These are phyloP conservation scores for Lepiota venenata DNA, from an alignment of 768 basidiomycete species.

Conservation along the genomic window DNA sequence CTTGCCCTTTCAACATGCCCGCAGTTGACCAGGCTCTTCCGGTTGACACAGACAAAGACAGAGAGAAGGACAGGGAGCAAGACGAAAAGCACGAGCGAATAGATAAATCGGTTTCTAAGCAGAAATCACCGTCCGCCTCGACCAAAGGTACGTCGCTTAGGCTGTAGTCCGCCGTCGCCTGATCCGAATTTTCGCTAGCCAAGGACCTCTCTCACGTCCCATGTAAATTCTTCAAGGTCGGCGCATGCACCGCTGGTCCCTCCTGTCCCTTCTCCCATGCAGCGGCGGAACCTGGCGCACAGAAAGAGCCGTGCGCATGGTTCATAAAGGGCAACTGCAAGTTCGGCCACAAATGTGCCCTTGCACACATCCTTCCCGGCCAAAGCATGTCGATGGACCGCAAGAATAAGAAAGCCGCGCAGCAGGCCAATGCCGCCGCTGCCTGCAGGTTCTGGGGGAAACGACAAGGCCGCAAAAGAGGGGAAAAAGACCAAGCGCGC, in stretches of 20 bases:
- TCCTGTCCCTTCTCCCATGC: constrained; percentile 95
- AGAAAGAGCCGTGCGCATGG: constrained; percentile 84
- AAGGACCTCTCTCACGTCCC: constrained; percentile 95
- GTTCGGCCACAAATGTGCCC: constrained; percentile 77
- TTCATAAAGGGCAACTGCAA: constrained; percentile 89
- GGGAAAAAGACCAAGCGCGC: constrained; percentile 35
- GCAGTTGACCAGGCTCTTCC: constrained; percentile 15
- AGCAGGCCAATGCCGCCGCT: constrained; percentile 50
- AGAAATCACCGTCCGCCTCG: constrained; percentile 24
- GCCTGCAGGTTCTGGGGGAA: constrained; percentile 30
- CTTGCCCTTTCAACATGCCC: constrained; percentile 19
- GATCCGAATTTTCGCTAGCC: constrained; percentile 33
- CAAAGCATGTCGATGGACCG: constrained; percentile 95
- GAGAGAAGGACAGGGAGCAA: constrained; percentile 24
- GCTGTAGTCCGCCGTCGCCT: constrained; percentile 3
- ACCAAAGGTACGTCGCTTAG: constrained; percentile 21
- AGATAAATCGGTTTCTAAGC: constrained; percentile 23
- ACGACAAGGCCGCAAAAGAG: constrained; percentile 27
- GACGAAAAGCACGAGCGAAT: constrained; percentile 20
- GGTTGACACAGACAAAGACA: constrained; percentile 26
- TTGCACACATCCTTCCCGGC: constrained; percentile 92
- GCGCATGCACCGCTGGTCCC: constrained; percentile 89
- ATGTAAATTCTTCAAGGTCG: constrained; percentile 96
- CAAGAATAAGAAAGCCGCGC: constrained; percentile 95
- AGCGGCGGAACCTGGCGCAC: constrained; percentile 66